These are phyloP conservation scores for Kuraishia piskuri DNA, from an alignment of 805 yeast species.

Conservation along the genomic window DNA sequence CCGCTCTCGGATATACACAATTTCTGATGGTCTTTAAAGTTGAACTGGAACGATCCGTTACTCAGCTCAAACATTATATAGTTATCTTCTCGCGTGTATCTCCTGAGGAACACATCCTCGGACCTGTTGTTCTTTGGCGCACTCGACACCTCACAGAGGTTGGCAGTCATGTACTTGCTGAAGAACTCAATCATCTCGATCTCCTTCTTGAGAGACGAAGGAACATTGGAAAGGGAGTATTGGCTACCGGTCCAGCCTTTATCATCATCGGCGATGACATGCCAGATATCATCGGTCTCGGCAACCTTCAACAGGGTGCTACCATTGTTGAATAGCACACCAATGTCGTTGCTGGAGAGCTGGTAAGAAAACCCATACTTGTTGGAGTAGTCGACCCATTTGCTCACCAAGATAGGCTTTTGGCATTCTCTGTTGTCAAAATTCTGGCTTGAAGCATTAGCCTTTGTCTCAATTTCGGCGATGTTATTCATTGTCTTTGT, in stretches of 20 bases:
- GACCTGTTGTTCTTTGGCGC: slow-evolving; percentile 40
- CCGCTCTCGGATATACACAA: slow-evolving; percentile 74
- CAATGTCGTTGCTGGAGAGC: slow-evolving; percentile 80
- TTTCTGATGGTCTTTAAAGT: slow-evolving; percentile 92
- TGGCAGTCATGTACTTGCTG: slow-evolving; percentile 86
- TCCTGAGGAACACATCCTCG: slow-evolving; percentile 69
- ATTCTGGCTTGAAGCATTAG: not conserved
- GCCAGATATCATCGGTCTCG: slow-evolving; percentile 58
- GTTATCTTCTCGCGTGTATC: slow-evolving; percentile 71
- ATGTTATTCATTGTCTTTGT: slow-evolving; percentile 18
- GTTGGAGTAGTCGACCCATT: slow-evolving; percentile 97
- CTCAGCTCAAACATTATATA: slow-evolving; percentile 90
- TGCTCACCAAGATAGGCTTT: slow-evolving; percentile 70
- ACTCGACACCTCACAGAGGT: slow-evolving; percentile 72
- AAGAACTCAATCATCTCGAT: slow-evolving; percentile 83
- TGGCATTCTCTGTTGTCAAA: slow-evolving; percentile 18
- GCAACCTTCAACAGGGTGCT: slow-evolving; percentile 69
- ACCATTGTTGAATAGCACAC: slow-evolving; percentile 82
- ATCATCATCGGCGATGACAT: slow-evolving; percentile 38
- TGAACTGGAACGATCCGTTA: slow-evolving; percentile 88
- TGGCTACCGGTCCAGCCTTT: slow-evolving; percentile 49
- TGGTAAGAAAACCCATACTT: slow-evolving; percentile 95
- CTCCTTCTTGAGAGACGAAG: slow-evolving; percentile 51
- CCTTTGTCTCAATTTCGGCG: slow-evolving; percentile 17
- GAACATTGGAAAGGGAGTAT: slow-evolving; percentile 31